Evolutionary conservation across 805 yeast species (phyloP), one percentile per base, ranked within the genome.

Genomic region (Wickerhamomyces canadensis): DNA sequence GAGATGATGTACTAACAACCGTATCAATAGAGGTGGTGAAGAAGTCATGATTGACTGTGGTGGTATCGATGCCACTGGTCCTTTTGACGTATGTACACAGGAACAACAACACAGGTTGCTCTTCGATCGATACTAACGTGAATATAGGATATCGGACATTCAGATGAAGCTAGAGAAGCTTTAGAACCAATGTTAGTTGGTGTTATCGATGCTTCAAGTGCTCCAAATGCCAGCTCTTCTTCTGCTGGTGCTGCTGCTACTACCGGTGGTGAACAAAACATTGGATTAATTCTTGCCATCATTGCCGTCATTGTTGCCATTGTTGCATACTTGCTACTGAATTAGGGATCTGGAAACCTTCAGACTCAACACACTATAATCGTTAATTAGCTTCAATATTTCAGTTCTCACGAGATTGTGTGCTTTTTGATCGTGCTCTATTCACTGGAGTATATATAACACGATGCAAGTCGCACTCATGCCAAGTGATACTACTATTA

Each of bases 91-190:
- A 43, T 69, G 72, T 51, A 65, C 10, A n/a, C n/a, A n/a, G n/a
- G n/a, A n/a, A n/a, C n/a, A n/a, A n/a, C n/a, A n/a, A n/a, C 14
- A 17, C 18, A 18, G 15, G 4, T 29, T n/a, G n/a, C 27, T 19
- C 15, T 19, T 29, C 11, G 17, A n/a, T 14, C 21, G 19, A 8
- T 29, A 37, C 35, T 34, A 31, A 40, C 41, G 14, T 22, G 11
- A 2, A 14, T 14, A 27, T 72, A 38, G 79, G 96, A 87, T 56
- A 89, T 93, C 58, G 99, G 99, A 25, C 99, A 93, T 66, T 87
- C 98, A 25, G 97, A 89, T 45, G 96, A 89, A 49, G 98, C 99
- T 28, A 78, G 80, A 51, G 93, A 82, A 52, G 70, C 82, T 49
- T 68, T 93, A 53, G 70, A 65, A 31, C 77, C 74, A 28, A 66